A percentile compares a stretch with the other conserved stretches of the same genome.
Conservation (phyloP, 176 grass and related monocot species). For the Melocanna baccifera region DNA sequence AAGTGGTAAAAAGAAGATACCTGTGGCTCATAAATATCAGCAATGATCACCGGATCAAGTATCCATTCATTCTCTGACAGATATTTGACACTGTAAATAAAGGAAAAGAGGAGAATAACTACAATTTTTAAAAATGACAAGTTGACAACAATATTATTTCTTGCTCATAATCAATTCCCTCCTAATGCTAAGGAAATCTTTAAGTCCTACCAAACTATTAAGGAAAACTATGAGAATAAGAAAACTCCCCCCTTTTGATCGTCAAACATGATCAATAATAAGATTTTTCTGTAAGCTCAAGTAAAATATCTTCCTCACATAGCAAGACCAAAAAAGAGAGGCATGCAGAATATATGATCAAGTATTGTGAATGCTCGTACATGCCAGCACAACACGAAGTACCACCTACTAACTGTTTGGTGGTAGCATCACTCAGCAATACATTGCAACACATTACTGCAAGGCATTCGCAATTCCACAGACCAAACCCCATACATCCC, state of each 20-base stretch:
- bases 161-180: background rate
- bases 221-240: too few species aligned
- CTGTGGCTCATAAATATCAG: slow-evolving; percentile 75
- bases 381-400: slow-evolving; percentile 12
- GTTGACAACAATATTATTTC: background rate
- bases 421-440: background rate
- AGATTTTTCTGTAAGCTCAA: background rate
- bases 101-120: slow-evolving; percentile 1
- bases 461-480: background rate
- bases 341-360: background rate
- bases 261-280: too few species aligned
- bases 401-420: background rate
- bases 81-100: slow-evolving; percentile 77
- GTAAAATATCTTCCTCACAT: background rate
- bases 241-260: too few species aligned
- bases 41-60: slow-evolving; percentile 79
- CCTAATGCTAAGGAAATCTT: background rate
- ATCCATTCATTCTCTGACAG: slow-evolving; percentile 85
- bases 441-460: background rate
- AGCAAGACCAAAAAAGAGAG: background rate
- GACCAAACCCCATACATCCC: background rate
- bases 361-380: background rate
- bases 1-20: slow-evolving; percentile 26
- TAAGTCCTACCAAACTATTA: too few species aligned
- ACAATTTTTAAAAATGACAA: background rate